These are phyloP conservation scores for Exophiala spinifera DNA, from an alignment of 2,329 filamentous ascomycete species.

Conservation along the genomic window DNA sequence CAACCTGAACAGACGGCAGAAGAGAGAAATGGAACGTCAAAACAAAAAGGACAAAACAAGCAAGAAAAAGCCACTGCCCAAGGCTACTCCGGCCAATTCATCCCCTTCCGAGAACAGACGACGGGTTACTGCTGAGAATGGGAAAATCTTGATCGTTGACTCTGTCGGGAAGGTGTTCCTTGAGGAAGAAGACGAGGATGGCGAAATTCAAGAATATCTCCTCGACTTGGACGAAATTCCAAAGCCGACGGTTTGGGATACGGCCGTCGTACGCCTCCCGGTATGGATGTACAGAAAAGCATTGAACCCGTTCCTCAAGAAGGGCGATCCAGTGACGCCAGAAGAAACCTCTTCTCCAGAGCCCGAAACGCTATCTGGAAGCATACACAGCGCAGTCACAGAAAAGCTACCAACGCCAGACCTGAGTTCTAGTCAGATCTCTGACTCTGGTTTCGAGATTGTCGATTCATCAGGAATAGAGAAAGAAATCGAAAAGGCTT, in stretches of 20 bases:
- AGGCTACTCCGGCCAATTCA: constrained; percentile 38
- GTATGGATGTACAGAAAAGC: constrained; percentile 65
- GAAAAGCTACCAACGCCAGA: constrained; percentile 14
- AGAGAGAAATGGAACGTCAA: constrained; percentile 83
- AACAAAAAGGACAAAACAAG: constrained; percentile 64
- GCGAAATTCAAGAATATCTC: constrained; percentile 75
- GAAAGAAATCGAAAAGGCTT: constrained; percentile 21
- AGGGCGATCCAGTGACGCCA: constrained; percentile 6
- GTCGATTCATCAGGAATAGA: constrained; percentile 27
- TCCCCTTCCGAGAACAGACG: constrained; percentile 75
- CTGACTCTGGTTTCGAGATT: constrained; percentile 29
- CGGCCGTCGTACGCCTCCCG: constrained; percentile 76
- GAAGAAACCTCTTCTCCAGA: constrained; percentile 6
- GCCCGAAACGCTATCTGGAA: constrained; percentile 5
- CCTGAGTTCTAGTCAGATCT: constrained; percentile 26
- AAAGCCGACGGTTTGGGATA: constrained; percentile 74
- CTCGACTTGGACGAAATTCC: constrained; percentile 85
- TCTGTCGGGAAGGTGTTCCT: constrained; percentile 88
- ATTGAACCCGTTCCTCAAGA: constrained; percentile 52
- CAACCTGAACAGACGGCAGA: constrained; percentile 78
- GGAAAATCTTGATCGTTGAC: constrained; percentile 91
- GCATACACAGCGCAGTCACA: constrained; percentile 4
- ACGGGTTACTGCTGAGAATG: constrained; percentile 87
- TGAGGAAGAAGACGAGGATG: constrained; percentile 88
- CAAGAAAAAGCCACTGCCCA: constrained; percentile 41